Evolutionary conservation across 1,284 basidiomycete genomes (phyloP).

Genomic region (Fereydounia khargensis): DNA sequence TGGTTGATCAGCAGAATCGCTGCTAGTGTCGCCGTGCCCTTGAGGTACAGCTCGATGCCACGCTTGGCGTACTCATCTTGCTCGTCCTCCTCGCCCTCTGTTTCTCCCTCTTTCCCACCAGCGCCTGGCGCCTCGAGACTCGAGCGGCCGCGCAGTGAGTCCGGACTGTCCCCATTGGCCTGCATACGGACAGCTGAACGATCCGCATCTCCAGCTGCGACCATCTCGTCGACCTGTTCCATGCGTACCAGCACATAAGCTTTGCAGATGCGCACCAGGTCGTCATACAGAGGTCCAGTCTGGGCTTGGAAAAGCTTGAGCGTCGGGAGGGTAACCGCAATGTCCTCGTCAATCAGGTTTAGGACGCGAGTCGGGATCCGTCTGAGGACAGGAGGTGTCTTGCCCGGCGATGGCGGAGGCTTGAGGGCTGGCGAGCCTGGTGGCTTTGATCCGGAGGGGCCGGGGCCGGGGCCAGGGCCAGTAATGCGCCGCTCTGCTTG

Average conservation of each 20-base stretch:
- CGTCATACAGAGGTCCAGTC: conserved; percentile 77
- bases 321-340: conserved; percentile 74
- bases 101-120: neutral
- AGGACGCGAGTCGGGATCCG: conserved; percentile 59
- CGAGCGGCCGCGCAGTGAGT: too few relatives aligned
- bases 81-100: neutral
- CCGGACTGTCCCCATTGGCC: too few relatives aligned
- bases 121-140: neutral
- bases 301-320: conserved; percentile 81
- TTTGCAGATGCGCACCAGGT: conserved; percentile 79
- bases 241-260: conserved; percentile 88
- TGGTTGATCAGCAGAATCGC: conserved; percentile 89
- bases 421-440: too few relatives aligned
- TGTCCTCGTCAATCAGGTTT: conserved; percentile 75
- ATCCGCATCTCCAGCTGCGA: conserved; percentile 17
- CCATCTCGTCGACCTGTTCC: conserved; percentile 66
- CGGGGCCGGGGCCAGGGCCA: neutral
- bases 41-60: conserved; percentile 41
- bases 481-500: conserved; percentile 9
- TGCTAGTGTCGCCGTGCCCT: conserved; percentile 63
- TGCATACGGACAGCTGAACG: conserved; percentile 2
- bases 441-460: too few relatives aligned
- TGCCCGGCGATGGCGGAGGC: too few relatives aligned
- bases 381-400: neutral
- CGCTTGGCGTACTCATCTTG: conserved; percentile 14